Percentiles rank a stretch among this genome's conserved stretches.
These are phyloP conservation scores for Candida oleophila DNA, from an alignment of 805 yeast genomes.

Conservation along the genomic window DNA sequence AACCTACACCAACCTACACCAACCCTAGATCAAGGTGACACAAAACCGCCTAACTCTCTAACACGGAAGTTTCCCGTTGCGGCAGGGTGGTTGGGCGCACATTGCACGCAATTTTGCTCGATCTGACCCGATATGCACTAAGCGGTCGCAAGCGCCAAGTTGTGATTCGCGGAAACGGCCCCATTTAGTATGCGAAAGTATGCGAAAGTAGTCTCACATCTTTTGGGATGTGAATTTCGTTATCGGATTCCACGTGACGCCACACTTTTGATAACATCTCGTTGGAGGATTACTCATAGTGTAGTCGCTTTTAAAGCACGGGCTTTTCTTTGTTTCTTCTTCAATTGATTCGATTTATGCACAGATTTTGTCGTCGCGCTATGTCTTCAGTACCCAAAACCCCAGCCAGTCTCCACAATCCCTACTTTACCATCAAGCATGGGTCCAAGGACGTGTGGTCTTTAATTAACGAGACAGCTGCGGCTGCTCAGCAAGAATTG, in stretches of 20 bases:
- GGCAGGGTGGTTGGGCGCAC: too few relatives aligned
- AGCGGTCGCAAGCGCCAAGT: neutral
- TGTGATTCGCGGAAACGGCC: neutral
- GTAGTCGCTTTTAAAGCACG: too few relatives aligned
- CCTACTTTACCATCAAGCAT: conserved; percentile 58
- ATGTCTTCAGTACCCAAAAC: neutral
- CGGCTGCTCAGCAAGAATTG: conserved; percentile 64
- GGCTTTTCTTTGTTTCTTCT: neutral
- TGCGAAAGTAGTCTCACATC: too few relatives aligned
- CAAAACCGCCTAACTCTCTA: too few relatives aligned
- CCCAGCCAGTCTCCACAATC: conserved; percentile 44
- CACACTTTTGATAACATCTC: too few relatives aligned
- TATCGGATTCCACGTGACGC: neutral
- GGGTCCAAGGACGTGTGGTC: conserved; percentile 93
- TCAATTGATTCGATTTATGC: neutral
- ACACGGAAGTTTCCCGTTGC: too few relatives aligned
- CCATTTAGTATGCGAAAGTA: neutral
- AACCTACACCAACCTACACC: too few relatives aligned
- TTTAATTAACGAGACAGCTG: conserved; percentile 92
- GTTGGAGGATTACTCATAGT: too few relatives aligned
- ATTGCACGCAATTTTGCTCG: too few relatives aligned
- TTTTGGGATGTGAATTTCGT: neutral
- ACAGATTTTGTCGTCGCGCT: conserved; percentile 1
- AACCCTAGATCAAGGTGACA: too few relatives aligned
- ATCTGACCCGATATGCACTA: too few relatives aligned